Conservation (phyloP, 2,329 filamentous ascomycete species). For the Fusarium circinatum region DNA sequence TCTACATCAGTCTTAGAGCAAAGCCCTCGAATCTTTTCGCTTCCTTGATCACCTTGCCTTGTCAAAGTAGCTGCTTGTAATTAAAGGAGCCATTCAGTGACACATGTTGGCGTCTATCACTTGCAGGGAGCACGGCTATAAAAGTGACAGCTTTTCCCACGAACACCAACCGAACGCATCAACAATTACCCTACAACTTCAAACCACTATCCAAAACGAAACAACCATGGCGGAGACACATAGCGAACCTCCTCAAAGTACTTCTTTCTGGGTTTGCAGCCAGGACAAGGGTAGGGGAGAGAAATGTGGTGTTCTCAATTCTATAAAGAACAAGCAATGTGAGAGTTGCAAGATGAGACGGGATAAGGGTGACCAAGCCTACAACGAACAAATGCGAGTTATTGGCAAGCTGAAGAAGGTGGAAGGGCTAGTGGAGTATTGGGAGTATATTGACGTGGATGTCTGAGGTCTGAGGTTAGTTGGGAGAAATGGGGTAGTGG, state of each 20-base stretch:
- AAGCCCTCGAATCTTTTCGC: not conserved
- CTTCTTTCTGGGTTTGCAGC: not conserved
- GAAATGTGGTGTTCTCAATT: not conserved
- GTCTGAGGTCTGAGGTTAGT: not conserved
- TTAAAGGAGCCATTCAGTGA: no score
- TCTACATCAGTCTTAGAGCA: no score
- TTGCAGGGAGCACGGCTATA: not conserved
- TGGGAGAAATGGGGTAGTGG: fast-evolving
- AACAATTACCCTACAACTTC: not conserved
- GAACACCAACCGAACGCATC: not conserved
- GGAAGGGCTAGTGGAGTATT: not conserved
- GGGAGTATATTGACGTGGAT: not conserved
- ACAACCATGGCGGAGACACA: not conserved
- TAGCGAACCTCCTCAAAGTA: no score
- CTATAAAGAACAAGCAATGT: not conserved
- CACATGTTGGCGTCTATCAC: not conserved
- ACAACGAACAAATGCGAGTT: no score
- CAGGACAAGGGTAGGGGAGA: not conserved
- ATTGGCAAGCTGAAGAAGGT: not conserved
- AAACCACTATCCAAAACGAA: fast-evolving
- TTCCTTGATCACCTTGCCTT: fast-evolving
- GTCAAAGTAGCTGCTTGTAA: fast-evolving
- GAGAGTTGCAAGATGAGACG: not conserved
- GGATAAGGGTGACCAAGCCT: not conserved
- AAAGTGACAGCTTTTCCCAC: not conserved